These are phyloP conservation scores for Geopyxis carbonaria DNA, from an alignment of 495 filamentous ascomycete species.

Conservation along the genomic window DNA sequence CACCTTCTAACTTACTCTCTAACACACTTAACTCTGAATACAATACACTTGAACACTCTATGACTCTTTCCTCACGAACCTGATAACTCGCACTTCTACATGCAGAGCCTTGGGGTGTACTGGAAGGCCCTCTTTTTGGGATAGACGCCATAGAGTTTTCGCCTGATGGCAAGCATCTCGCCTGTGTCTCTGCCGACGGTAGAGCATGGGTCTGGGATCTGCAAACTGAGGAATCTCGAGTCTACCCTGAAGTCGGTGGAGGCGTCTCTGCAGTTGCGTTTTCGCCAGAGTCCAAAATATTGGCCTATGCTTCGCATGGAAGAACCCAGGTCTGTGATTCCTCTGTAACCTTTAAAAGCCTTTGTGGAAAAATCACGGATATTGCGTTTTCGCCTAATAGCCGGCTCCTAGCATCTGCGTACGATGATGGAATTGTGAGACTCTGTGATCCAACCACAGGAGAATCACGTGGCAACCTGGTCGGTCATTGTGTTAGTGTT, in stretches of 20 bases:
- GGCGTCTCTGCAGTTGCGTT: slow-evolving; percentile 5
- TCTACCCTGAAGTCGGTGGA: slow-evolving; percentile 1
- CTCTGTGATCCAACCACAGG: slow-evolving; percentile 27
- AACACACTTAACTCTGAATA: no score
- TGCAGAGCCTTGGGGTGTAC: slow-evolving; percentile 4
- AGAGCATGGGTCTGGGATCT: slow-evolving; percentile 29
- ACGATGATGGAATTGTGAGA: slow-evolving; percentile 24
- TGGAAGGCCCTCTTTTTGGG: slow-evolving; percentile 8
- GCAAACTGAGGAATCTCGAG: slow-evolving; percentile 12
- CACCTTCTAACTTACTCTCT: no score
- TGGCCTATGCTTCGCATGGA: slow-evolving; percentile 11
- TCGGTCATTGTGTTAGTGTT: not conserved
- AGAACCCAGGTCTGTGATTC: slow-evolving; percentile 28
- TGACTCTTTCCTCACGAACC: no score
- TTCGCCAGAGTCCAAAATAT: slow-evolving; percentile 12
- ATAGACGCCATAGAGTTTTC: slow-evolving; percentile 27
- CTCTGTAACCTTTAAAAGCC: no score
- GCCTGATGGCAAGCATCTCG: slow-evolving; percentile 24
- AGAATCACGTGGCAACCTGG: slow-evolving; percentile 6
- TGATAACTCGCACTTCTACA: no score
- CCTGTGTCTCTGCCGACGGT: slow-evolving; percentile 22
- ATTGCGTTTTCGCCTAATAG: slow-evolving; percentile 29
- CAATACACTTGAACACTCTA: no score
- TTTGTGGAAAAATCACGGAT: no score
- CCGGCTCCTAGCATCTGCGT: slow-evolving; percentile 24